Evolutionary conservation across 2,329 filamentous ascomycete species (phyloP), one percentile per base, ranked within the genome.

Genomic region (Alternaria triticimaculans): DNA sequence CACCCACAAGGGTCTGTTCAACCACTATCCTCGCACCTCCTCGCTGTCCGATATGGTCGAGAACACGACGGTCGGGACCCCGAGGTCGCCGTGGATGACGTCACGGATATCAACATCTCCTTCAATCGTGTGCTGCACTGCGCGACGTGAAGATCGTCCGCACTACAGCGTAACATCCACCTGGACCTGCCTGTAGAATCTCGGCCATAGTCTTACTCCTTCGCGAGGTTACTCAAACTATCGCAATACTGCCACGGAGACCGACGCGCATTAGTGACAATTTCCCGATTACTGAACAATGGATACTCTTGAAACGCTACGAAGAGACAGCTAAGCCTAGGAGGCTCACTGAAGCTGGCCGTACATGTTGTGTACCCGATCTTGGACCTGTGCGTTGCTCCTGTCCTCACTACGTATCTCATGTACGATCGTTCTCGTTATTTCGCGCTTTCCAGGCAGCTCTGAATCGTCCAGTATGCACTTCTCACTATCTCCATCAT

Each of bases 401-500:
- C 63, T 61, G 10, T 62, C 50, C 21, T 62, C 60, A 43, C 58
- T 70, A 4, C 56, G 72, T 15, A 75, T 63, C 55, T 72, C 65
- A 60, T 72, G 68, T 49, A 70, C 63, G 2, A 72, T 65, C 12
- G 72, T 73, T 49, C 68, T 73, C 5, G 53, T 65, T 10, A 75
- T 72, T 8, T 60, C 60, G 23, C 62, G 18, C 15, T 71, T 63
- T 9, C 20, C 21, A 49, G 55, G 10, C 44, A 41, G 44, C 18
- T 5, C 28, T 14, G 46, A 18, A 15, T 57, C 28, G 18, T 46
- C 54, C n/a, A 73, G 55, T 7, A 75, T 75, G 28, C 67, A 46
- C 30, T 57, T 60, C 49, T 75, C 68, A 48, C 71, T 73, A 33
- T 72, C 69, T 14, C 57, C 67, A 53, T 73, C 71, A n/a, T 70